Conservation (phyloP, 2,329 filamentous ascomycete species). For the Fusarium virguliforme region DNA sequence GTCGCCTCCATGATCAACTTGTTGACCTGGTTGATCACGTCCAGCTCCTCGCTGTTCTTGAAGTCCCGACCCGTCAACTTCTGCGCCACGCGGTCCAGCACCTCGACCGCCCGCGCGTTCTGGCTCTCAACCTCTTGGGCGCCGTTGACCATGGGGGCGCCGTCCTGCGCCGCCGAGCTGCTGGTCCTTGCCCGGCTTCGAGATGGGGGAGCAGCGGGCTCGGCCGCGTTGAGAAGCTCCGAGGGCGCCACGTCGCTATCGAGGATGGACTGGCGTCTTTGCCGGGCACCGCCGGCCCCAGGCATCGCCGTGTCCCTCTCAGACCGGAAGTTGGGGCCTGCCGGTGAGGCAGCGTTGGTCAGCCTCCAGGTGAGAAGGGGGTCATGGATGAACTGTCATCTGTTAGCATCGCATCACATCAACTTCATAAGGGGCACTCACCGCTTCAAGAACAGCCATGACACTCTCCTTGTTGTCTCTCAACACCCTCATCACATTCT, state of each 20-base stretch:
- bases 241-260: constrained; percentile 74
- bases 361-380: constrained; percentile 98
- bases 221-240: constrained; percentile 68
- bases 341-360: constrained; percentile 73
- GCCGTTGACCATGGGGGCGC: constrained; percentile 57
- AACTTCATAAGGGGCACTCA: constrained; percentile 67
- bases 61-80: constrained; percentile 97
- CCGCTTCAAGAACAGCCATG: constrained; percentile 97
- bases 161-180: constrained; percentile 64
- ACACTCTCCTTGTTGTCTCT: constrained; percentile 98
- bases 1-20: constrained; percentile 96
- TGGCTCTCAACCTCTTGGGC: constrained; percentile 80
- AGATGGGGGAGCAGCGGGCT: constrained; percentile 64
- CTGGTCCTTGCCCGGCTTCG: constrained; percentile 74
- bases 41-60: constrained; percentile 86
- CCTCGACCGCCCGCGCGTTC: constrained; percentile 93
- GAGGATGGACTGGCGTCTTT: constrained; percentile 79
- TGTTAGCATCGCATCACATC: constrained; percentile 19
- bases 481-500: constrained; percentile 97
- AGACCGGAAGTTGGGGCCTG: constrained; percentile 77
- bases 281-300: constrained; percentile 65
- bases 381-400: constrained; percentile 91
- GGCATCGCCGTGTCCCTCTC: constrained; percentile 71
- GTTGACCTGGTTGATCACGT: constrained; percentile 90
- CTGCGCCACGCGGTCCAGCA: constrained; percentile 91